Conservation (phyloP, 2,329 filamentous ascomycete species). For the Alternaria atra region DNA sequence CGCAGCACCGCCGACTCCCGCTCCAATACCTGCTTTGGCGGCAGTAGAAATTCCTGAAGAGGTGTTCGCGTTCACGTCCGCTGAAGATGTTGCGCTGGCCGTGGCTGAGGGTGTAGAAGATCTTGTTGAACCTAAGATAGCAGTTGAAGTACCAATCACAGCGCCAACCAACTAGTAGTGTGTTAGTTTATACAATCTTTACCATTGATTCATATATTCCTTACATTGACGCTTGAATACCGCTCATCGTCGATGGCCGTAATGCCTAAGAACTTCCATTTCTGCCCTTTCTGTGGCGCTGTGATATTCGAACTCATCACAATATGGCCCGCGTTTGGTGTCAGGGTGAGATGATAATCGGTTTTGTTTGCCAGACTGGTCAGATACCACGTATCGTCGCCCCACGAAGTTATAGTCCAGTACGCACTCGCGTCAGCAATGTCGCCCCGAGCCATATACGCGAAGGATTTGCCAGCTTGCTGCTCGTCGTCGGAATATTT, state of each 20-base stretch:
- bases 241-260: conserved; percentile 8
- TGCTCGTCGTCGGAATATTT: conserved; percentile 18
- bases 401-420: conserved; percentile 32
- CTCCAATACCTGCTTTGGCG: conserved; percentile 33
- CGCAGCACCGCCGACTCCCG: conserved; percentile 20
- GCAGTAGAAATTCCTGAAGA: conserved; percentile 31
- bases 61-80: not conserved
- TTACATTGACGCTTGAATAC: conserved; percentile 27
- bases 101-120: not conserved
- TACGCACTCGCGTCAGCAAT: conserved; percentile 29
- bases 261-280: not conserved
- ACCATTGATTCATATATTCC: not conserved
- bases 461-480: conserved; percentile 15
- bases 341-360: conserved; percentile 22
- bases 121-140: not conserved
- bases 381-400: conserved; percentile 32
- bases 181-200: conserved; percentile 4
- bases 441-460: conserved; percentile 28
- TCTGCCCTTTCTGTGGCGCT: not conserved
- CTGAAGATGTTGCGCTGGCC: conserved; percentile 3
- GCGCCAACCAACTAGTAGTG: conserved; percentile 10
- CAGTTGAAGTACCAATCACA: conserved; percentile 1
- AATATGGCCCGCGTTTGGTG: not conserved
- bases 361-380: conserved; percentile 30
- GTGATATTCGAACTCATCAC: conserved; percentile 28